A percentile compares a stretch with the other conserved stretches of the same genome.
phyloP scores from a whole-genome alignment of 192 early-diverging fungal species.

The Globomyces pollinis-pini region DNA sequence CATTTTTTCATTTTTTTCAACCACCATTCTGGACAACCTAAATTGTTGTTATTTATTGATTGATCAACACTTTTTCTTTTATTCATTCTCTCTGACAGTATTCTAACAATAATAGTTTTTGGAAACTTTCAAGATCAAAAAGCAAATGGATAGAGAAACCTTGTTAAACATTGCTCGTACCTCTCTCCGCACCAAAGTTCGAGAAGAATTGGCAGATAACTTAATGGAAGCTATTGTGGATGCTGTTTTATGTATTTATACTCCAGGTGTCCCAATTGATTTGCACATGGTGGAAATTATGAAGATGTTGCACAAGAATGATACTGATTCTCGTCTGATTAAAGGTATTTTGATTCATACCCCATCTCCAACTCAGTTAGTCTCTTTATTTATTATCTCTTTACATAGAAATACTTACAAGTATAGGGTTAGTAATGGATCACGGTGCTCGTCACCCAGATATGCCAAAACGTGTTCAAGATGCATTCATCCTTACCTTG shows the following conservation, averaged over 20 bases:
- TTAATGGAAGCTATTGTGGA: slow-evolving; percentile 96
- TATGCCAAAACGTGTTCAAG: slow-evolving; percentile 90
- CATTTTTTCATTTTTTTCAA: background rate
- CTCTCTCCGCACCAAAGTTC: slow-evolving; percentile 91
- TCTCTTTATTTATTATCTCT: too few relatives aligned
- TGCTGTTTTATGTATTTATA: slow-evolving; percentile 81
- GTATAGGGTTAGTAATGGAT: slow-evolving; percentile 73
- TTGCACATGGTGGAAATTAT: slow-evolving; percentile 99
- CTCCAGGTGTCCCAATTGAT: slow-evolving; percentile 82
- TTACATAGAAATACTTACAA: too few relatives aligned
- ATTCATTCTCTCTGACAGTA: slow-evolving; percentile 1
- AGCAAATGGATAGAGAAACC: slow-evolving; percentile 80
- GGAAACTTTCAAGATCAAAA: slow-evolving; percentile 72
- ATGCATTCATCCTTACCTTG: slow-evolving; percentile 86
- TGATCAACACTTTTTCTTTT: background rate
- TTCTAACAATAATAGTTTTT: slow-evolving; percentile 76
- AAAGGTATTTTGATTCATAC: slow-evolving; percentile 49
- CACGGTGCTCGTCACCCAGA: slow-evolving; percentile 98
- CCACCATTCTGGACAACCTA: too few relatives aligned
- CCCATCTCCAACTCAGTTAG: too few relatives aligned
- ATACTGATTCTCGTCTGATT: slow-evolving; percentile 91
- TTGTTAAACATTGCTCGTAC: slow-evolving; percentile 88
- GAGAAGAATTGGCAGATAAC: slow-evolving; percentile 78
- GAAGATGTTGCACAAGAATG: slow-evolving; percentile 98
- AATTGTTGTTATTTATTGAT: background rate